phyloP scores from a whole-genome alignment of 768 basidiomycete species.

The Terana coerulea region DNA sequence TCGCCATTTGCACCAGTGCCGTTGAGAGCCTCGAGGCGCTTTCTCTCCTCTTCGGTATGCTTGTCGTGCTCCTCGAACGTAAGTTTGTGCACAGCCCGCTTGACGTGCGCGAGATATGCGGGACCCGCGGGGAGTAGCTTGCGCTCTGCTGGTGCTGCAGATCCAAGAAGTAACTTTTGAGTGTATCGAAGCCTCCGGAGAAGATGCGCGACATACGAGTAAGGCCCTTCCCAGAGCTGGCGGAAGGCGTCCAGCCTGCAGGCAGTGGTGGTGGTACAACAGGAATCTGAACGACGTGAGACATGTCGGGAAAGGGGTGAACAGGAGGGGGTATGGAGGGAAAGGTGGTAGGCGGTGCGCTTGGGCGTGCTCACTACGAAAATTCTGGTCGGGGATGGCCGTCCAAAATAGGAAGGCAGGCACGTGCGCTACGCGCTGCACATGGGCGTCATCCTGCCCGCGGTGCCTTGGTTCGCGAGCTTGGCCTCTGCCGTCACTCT shows the following conservation, averaged over 20 bases:
- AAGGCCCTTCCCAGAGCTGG: constrained; percentile 31
- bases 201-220: constrained; percentile 24
- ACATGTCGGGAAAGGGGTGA: constrained; percentile 17
- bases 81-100: constrained; percentile 66
- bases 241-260: constrained; percentile 39
- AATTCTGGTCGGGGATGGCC: constrained; percentile 7
- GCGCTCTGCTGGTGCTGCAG: constrained; percentile 37
- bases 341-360: constrained; percentile 1
- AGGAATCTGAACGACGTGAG: constrained; percentile 31
- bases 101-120: constrained; percentile 81
- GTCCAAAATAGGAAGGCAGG: not conserved
- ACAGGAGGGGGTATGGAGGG: not conserved
- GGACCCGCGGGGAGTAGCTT: constrained; percentile 81
- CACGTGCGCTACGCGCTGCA: not conserved
- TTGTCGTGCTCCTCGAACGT: constrained; percentile 84
- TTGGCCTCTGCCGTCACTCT: too few species aligned
- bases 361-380: constrained; percentile 1
- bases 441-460: not conserved
- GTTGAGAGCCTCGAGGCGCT: constrained; percentile 48
- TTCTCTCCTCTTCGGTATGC: constrained; percentile 49
- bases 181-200: constrained; percentile 9
- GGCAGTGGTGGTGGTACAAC: constrained; percentile 43
- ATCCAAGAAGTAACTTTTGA: constrained; percentile 13
- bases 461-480: not conserved
- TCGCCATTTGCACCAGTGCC: constrained; percentile 46